phyloP scores from a whole-genome alignment of 2,329 filamentous ascomycete genomes.

The Exophiala viscosa region DNA sequence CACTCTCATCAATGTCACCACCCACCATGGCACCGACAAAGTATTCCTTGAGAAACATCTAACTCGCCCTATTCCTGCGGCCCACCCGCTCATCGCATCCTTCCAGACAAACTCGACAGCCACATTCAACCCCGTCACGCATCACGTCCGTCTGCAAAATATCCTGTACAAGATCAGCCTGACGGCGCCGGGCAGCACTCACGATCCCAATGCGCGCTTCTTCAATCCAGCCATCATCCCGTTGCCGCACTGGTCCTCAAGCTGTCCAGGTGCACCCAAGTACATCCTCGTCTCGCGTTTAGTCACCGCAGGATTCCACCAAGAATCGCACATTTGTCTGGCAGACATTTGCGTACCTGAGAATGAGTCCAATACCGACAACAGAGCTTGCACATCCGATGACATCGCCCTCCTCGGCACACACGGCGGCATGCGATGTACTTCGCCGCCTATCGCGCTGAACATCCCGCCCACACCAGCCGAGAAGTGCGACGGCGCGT shows the following conservation, averaged over 20 bases:
- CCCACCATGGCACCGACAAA: too few species aligned
- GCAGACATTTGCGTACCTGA: conserved; percentile 36
- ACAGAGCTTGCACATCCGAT: conserved; percentile 32
- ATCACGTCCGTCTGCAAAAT: conserved; percentile 35
- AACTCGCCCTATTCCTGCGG: not conserved
- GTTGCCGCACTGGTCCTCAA: conserved; percentile 35
- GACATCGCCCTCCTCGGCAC: conserved; percentile 34
- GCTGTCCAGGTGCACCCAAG: conserved; percentile 28
- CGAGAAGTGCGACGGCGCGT: conserved; percentile 34
- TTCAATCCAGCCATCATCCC: conserved; percentile 42
- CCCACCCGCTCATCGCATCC: conserved; percentile 22
- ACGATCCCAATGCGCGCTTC: conserved; percentile 19
- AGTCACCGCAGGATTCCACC: conserved; percentile 34
- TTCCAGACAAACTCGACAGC: conserved; percentile 27
- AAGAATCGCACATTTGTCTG: conserved; percentile 39
- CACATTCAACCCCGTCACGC: conserved; percentile 32
- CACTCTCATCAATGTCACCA: not conserved
- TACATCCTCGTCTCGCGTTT: conserved; percentile 39
- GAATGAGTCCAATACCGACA: conserved; percentile 15
- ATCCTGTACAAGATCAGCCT: conserved; percentile 37
- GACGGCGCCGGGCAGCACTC: conserved; percentile 21
- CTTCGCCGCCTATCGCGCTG: conserved; percentile 31
- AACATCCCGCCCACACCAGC: conserved; percentile 39
- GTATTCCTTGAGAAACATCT: not conserved
- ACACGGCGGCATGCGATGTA: conserved; percentile 36